phyloP scores from a whole-genome alignment of 768 basidiomycete species.

The Rhizopogon roseolus region DNA sequence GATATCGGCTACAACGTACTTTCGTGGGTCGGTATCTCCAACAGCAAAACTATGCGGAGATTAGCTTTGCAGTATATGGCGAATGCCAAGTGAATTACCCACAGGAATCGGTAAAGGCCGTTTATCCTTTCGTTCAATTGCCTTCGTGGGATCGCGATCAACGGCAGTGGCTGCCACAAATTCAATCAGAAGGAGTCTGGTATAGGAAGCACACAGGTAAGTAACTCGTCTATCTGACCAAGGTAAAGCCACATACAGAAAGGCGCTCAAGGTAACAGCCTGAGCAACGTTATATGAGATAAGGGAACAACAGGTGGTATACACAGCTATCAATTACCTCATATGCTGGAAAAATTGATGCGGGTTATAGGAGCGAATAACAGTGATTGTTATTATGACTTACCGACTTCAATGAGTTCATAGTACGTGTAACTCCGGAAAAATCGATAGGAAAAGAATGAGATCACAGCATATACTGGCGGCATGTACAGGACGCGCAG shows the following conservation, averaged over 20 bases:
- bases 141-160: slow-evolving; percentile 58
- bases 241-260: slow-evolving; percentile 52
- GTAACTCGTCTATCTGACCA: background rate
- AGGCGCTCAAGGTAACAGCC: slow-evolving; percentile 82
- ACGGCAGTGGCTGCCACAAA: slow-evolving; percentile 71
- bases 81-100: slow-evolving; percentile 22
- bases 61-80: background rate
- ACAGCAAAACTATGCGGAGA: slow-evolving; percentile 58
- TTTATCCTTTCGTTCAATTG: slow-evolving; percentile 79
- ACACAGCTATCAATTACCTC: slow-evolving; percentile 41
- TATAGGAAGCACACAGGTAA: background rate
- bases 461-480: slow-evolving; percentile 73
- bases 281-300: slow-evolving; percentile 25
- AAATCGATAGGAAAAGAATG: slow-evolving; percentile 82
- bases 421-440: slow-evolving; percentile 75
- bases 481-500: slow-evolving; percentile 86
- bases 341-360: slow-evolving; percentile 42
- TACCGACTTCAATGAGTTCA: slow-evolving; percentile 45
- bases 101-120: slow-evolving; percentile 48
- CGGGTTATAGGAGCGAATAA: slow-evolving; percentile 14
- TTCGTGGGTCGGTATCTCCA: slow-evolving; percentile 82
- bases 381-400: slow-evolving; percentile 10
- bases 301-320: slow-evolving; percentile 1
- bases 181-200: slow-evolving; percentile 75
- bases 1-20: slow-evolving; percentile 25